Evolutionary conservation across 495 filamentous ascomycete species (phyloP).

Genomic region (Penicillium ucsense): DNA sequence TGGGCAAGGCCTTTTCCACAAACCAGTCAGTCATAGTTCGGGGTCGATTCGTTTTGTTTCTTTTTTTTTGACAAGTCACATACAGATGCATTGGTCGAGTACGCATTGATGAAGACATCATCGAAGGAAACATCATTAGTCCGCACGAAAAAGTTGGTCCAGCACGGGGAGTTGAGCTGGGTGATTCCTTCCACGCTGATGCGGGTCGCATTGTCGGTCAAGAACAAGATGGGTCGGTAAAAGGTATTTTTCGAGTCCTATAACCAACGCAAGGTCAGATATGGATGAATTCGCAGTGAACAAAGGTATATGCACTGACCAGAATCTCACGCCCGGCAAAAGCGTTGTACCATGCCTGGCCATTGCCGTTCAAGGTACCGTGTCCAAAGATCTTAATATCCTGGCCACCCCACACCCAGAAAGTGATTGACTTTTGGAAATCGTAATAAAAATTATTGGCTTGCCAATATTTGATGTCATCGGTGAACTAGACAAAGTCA

Average conservation of each 20-base stretch:
- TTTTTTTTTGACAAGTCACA: neutral
- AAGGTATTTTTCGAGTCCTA: slow-evolving; percentile 42
- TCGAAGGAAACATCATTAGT: slow-evolving; percentile 43
- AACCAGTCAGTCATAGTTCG: neutral
- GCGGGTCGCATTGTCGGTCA: slow-evolving; percentile 46
- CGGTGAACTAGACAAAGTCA: slow-evolving; percentile 38
- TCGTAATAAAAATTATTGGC: slow-evolving; percentile 44
- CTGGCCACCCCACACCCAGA: slow-evolving; percentile 50
- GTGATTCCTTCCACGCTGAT: slow-evolving; percentile 46
- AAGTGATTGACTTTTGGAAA: slow-evolving; percentile 52
- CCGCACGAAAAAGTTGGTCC: slow-evolving; percentile 48
- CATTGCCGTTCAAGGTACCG: slow-evolving; percentile 47
- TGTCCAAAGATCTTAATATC: slow-evolving; percentile 47
- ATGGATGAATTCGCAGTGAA: neutral
- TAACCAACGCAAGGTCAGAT: too few species aligned
- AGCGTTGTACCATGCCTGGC: slow-evolving; percentile 40
- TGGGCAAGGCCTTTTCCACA: slow-evolving; percentile 28
- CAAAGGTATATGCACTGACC: slow-evolving; percentile 10
- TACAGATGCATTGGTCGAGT: slow-evolving; percentile 41
- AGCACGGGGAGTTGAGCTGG: slow-evolving; percentile 48
- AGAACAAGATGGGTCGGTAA: slow-evolving; percentile 46
- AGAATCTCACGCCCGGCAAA: slow-evolving; percentile 38
- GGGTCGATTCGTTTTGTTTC: too few species aligned
- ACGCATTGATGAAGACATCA: slow-evolving; percentile 43
- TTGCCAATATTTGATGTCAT: slow-evolving; percentile 51